A percentile compares a stretch with the other conserved stretches of the same genome.
phyloP scores from a whole-genome alignment of 1,284 basidiomycete species.

The Rhizopogon parksii region DNA sequence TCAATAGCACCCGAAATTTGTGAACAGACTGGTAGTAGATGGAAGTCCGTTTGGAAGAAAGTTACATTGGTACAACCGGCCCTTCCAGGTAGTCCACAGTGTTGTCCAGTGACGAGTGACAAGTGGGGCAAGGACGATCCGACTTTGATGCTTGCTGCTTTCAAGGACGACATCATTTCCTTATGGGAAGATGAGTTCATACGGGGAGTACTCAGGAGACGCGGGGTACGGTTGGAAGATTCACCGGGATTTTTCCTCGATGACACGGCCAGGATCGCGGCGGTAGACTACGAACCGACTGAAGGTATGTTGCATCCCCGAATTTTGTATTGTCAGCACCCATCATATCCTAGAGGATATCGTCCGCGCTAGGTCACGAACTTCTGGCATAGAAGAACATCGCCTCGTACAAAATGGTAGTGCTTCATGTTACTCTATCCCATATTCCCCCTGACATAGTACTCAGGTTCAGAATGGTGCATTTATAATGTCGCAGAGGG shows the following conservation, averaged over 20 bases:
- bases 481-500: constrained; percentile 66
- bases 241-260: constrained; percentile 65
- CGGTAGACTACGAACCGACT: constrained; percentile 46
- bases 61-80: constrained; percentile 13
- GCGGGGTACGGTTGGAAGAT: constrained; percentile 45
- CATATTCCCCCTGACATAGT: constrained; percentile 13
- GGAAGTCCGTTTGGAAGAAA: constrained; percentile 15
- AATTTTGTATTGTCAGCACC: neutral
- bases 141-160: constrained; percentile 46
- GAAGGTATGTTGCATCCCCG: constrained; percentile 36
- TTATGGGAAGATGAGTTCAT: constrained; percentile 56
- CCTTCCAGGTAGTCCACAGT: no score
- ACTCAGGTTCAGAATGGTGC: constrained; percentile 48
- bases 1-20: constrained; percentile 35
- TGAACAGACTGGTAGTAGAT: constrained; percentile 38
- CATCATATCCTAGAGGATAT: constrained; percentile 41
- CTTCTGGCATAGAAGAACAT: constrained; percentile 64
- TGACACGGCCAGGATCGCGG: constrained; percentile 52
- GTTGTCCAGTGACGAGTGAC: neutral
- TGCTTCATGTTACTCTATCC: constrained; percentile 16
- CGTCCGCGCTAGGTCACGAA: constrained; percentile 59
- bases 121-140: constrained; percentile 28
- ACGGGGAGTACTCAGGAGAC: constrained; percentile 41
- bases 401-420: constrained; percentile 49
- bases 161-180: constrained; percentile 52